These are phyloP conservation scores for Seminavis robusta DNA, from an alignment of 108 stramenopile genomes.

Conservation along the genomic window DNA sequence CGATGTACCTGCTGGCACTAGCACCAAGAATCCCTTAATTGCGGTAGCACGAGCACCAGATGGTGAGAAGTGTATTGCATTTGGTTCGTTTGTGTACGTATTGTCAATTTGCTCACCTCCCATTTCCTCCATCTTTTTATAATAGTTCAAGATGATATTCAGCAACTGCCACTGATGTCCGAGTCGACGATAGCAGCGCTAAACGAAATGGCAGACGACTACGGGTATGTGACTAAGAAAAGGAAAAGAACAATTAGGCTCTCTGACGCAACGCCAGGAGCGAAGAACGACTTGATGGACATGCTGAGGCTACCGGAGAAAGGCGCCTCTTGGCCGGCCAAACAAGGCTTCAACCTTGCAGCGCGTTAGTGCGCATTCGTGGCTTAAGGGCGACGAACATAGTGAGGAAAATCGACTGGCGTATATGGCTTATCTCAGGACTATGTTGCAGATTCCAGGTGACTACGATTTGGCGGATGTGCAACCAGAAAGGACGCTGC, in stretches of 20 bases:
- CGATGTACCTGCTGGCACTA: too few species aligned
- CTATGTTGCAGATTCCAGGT: background rate
- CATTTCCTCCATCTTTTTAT: too few species aligned
- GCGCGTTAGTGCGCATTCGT: background rate
- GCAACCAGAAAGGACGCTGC: background rate
- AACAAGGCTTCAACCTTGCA: conserved; percentile 1
- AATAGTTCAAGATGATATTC: too few species aligned
- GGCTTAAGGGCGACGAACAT: conserved; percentile 9
- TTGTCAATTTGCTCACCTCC: too few species aligned
- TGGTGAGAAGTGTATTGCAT: too few species aligned
- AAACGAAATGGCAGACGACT: too few species aligned
- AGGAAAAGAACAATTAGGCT: conserved; percentile 1
- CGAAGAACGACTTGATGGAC: background rate
- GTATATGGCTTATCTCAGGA: conserved; percentile 4
- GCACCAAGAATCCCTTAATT: too few species aligned
- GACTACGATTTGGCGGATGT: conserved; percentile 6
- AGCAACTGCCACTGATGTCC: too few species aligned
- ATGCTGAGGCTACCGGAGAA: background rate
- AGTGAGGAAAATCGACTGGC: background rate
- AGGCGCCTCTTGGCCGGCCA: conserved; percentile 1
- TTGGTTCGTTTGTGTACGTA: too few species aligned
- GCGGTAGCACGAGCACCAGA: too few species aligned
- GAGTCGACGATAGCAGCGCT: too few species aligned
- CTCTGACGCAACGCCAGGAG: background rate
- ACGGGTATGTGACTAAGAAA: background rate